These are phyloP conservation scores for Penicillium coffeae DNA, from an alignment of 495 filamentous ascomycete genomes.

Conservation along the genomic window DNA sequence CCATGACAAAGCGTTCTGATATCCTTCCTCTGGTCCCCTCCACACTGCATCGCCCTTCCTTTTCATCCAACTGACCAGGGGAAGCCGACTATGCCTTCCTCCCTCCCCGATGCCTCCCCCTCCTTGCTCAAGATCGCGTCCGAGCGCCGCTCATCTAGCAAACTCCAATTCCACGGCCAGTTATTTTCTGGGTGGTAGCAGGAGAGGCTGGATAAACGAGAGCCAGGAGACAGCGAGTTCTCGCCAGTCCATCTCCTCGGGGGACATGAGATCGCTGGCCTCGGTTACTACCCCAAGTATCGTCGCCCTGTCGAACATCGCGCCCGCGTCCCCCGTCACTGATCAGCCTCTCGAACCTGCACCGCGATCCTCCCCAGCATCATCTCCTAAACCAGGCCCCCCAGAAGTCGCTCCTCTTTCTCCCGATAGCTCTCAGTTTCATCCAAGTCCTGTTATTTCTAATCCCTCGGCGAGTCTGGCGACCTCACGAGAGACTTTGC, in stretches of 20 bases:
- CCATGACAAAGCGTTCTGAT: too few species aligned
- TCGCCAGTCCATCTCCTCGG: too few species aligned
- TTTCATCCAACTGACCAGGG: neutral
- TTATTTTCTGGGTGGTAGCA: conserved; percentile 60
- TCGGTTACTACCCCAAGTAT: too few species aligned
- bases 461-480: too few species aligned
- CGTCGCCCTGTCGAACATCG: conserved; percentile 1
- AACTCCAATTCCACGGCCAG: conserved; percentile 67
- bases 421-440: conserved; percentile 14
- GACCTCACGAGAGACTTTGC: too few species aligned
- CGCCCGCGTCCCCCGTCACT: conserved; percentile 26
- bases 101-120: conserved; percentile 6
- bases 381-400: conserved; percentile 2
- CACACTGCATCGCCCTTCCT: too few species aligned
- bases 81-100: neutral
- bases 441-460: conserved; percentile 10
- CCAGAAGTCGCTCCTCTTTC: conserved; percentile 11
- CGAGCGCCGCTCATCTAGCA: conserved; percentile 33
- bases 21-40: too few species aligned
- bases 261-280: too few species aligned
- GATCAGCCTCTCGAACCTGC: neutral
- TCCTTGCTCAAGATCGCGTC: neutral
- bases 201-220: conserved; percentile 76
- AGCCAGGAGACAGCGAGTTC: too few species aligned
- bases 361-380: neutral